Evolutionary conservation across 768 basidiomycete genomes (phyloP).

Genomic region (Agrocybe chaxingu): DNA sequence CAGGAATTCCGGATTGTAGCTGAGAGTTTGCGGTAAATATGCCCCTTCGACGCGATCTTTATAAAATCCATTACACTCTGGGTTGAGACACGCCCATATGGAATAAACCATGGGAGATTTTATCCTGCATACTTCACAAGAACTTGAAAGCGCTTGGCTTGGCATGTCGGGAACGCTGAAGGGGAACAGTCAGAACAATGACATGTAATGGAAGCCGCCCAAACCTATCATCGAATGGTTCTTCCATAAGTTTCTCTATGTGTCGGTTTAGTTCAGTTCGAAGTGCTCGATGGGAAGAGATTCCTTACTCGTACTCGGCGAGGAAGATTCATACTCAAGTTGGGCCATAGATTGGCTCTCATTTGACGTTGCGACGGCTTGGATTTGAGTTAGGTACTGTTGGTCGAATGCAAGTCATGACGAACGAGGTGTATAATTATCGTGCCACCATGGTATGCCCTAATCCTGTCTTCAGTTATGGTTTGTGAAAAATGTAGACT

Average conservation of each 20-base stretch:
- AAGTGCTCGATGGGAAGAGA: too few species aligned
- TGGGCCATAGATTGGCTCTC: too few species aligned
- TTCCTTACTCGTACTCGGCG: too few species aligned
- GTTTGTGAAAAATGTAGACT: neutral
- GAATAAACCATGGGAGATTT: slow-evolving; percentile 52
- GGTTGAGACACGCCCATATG: slow-evolving; percentile 63
- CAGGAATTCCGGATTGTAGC: slow-evolving; percentile 49
- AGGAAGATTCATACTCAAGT: too few species aligned
- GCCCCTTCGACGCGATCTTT: slow-evolving; percentile 17
- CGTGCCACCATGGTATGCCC: slow-evolving; percentile 48
- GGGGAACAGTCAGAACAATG: too few species aligned
- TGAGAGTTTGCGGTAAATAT: slow-evolving; percentile 31
- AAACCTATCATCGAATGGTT: too few species aligned
- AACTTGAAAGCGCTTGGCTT: neutral
- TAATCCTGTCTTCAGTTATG: slow-evolving; percentile 12
- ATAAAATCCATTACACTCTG: slow-evolving; percentile 60
- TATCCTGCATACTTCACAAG: slow-evolving; percentile 42
- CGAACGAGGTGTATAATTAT: neutral
- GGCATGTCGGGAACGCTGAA: too few species aligned
- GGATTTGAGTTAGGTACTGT: neutral
- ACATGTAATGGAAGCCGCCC: too few species aligned
- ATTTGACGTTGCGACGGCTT: too few species aligned
- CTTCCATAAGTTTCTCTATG: too few species aligned
- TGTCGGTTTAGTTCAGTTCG: too few species aligned
- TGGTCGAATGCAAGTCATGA: neutral